phyloP scores from a whole-genome alignment of 2,329 filamentous ascomycete genomes.

The Fusarium haematococcum region DNA sequence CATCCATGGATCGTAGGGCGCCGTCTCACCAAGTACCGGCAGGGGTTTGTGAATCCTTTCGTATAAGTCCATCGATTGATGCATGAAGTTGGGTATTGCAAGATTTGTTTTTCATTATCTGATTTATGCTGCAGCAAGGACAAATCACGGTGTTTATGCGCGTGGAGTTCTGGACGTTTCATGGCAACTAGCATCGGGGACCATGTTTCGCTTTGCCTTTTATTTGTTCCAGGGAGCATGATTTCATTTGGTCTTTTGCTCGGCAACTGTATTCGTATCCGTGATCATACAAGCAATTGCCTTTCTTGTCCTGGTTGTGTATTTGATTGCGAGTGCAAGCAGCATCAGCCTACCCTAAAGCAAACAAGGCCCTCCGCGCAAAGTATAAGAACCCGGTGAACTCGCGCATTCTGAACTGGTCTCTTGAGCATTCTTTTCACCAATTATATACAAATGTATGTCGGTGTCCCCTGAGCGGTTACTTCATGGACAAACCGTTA shows the following conservation, averaged over 20 bases:
- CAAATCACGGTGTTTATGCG: background rate
- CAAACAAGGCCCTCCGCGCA: background rate
- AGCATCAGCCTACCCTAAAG: background rate
- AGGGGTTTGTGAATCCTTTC: conserved; percentile 3
- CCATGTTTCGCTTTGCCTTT: background rate
- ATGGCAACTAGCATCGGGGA: background rate
- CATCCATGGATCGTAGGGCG: background rate
- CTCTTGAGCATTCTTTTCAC: background rate
- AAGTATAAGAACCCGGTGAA: background rate
- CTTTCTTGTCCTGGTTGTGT: background rate
- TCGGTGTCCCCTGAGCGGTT: background rate
- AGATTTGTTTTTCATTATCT: background rate
- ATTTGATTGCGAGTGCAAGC: background rate
- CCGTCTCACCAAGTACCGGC: conserved; percentile 1
- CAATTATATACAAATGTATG: background rate
- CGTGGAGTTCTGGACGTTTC: background rate
- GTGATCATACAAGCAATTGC: background rate
- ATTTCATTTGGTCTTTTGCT: background rate
- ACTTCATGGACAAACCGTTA: background rate
- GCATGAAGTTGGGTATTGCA: background rate
- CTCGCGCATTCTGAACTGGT: background rate
- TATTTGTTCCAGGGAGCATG: background rate
- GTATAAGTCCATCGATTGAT: background rate
- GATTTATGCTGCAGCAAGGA: background rate
- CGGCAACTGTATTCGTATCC: background rate